phyloP scores from a whole-genome alignment of 2,329 filamentous ascomycete genomes.

The Apiospora pterosperma region DNA sequence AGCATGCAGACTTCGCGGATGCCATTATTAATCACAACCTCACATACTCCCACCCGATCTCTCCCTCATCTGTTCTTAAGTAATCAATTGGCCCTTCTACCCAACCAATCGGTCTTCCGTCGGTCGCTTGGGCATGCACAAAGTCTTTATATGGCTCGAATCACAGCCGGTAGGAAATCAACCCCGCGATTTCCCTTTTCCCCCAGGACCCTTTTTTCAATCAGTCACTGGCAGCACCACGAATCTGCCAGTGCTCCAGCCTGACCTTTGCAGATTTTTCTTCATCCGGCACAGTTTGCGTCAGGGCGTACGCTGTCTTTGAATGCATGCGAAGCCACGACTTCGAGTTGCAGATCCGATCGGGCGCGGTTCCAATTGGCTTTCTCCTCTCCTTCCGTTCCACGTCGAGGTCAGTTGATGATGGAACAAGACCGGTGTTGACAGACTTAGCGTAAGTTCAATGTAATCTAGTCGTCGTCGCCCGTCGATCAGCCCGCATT shows the following conservation, averaged over 20 bases:
- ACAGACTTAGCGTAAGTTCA: not conserved
- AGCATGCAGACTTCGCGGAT: not conserved
- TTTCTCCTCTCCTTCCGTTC: not conserved
- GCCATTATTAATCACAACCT: not conserved
- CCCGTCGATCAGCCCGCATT: not conserved
- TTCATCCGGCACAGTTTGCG: not conserved
- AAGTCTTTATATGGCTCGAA: no score
- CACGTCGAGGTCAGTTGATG: not conserved
- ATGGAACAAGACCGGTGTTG: not conserved
- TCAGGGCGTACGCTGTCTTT: not conserved
- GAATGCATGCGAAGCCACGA: not conserved
- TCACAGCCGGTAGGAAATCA: not conserved
- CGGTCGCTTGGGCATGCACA: not conserved
- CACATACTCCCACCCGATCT: not conserved
- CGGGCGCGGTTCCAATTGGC: not conserved
- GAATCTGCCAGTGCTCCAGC: not conserved
- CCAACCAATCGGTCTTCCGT: not conserved
- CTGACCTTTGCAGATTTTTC: not conserved
- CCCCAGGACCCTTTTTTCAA: not conserved
- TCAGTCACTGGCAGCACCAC: not conserved
- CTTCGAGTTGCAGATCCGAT: not conserved
- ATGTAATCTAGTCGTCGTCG: not conserved
- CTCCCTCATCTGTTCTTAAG: not conserved
- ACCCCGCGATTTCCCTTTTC: not conserved
- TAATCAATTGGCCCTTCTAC: not conserved